Evolutionary conservation across 2,329 filamentous ascomycete species (phyloP), one percentile per base, ranked within the genome.

Genomic region (Aphanoascus verrucosus): DNA sequence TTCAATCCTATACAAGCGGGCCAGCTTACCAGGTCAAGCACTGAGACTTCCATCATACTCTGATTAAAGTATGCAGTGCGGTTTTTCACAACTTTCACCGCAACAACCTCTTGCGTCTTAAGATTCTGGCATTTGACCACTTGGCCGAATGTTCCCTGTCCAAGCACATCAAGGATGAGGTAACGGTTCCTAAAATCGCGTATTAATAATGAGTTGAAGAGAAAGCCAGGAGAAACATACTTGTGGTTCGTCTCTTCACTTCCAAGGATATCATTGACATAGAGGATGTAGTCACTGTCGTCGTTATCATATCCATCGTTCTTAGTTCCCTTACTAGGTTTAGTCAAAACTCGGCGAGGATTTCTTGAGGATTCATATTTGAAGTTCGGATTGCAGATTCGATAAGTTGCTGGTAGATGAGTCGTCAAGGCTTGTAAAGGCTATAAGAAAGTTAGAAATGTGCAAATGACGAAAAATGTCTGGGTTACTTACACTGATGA

Each of bases 21-120:
- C 32, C 54, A 20, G 35, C 81, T 55, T 77, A 94, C 88, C 77
- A 98, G 68, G 70, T 98, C 93, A 55, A 98, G 77, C 20, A 98
- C 93, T 1, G 93, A 98, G 32, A 98, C 93, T 68, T 98, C 93
- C 93, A 98, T 98, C 93, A 98, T 98, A 70, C 93, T 97, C 71
- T 98, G 93, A 67, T 98, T 98, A 75, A 98, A 98, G 70, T 98
- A 98, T 37, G 93, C 93, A 1, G 93, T 98, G 64, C 91, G 84
- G 71, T 98, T 98, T 74, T 98, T 98, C 74, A 98, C 93, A 52
- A 98, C 93, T 73, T 98, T 98, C 61, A 98, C 93, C 2, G 93
- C 93, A 43, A 98, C 93, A 38, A 98, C 93, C 71, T 98, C 93
- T 68, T 96, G 90, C 0, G 93, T 97, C 73, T 95, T 96, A 63